These are phyloP conservation scores for Nicotiana attenuata DNA, from an alignment of 257 asterid species.

Conservation along the genomic window DNA sequence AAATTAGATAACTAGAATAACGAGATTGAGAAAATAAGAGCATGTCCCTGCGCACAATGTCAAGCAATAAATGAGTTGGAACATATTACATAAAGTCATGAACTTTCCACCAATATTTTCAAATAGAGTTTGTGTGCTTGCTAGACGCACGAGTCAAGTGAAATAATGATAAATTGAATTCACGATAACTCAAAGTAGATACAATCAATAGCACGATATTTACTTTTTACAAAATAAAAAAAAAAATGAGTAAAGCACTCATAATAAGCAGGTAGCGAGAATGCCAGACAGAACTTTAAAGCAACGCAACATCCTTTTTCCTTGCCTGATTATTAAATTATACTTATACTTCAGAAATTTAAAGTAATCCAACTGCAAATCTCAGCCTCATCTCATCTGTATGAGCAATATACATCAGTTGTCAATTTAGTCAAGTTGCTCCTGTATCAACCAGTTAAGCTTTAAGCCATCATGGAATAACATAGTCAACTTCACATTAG, in stretches of 20 bases:
- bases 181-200: neutral
- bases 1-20: conserved; percentile 12
- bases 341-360: neutral
- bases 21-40: neutral
- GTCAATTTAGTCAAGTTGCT: neutral
- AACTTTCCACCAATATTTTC: neutral
- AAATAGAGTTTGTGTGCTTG: neutral
- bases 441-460: neutral
- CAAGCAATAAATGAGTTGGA: neutral
- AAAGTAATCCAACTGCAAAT: neutral
- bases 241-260: neutral
- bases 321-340: no score
- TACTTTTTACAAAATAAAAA: neutral
- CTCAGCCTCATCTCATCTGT: neutral
- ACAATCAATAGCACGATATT: neutral
- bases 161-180: neutral
- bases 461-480: neutral
- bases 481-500: neutral
- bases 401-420: neutral
- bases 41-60: neutral
- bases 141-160: neutral
- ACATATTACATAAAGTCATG: neutral
- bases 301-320: neutral
- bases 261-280: neutral
- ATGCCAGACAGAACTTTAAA: neutral